Evolutionary conservation across 2,329 filamentous ascomycete genomes (phyloP).

Genomic region (Colletotrichum sp.): DNA sequence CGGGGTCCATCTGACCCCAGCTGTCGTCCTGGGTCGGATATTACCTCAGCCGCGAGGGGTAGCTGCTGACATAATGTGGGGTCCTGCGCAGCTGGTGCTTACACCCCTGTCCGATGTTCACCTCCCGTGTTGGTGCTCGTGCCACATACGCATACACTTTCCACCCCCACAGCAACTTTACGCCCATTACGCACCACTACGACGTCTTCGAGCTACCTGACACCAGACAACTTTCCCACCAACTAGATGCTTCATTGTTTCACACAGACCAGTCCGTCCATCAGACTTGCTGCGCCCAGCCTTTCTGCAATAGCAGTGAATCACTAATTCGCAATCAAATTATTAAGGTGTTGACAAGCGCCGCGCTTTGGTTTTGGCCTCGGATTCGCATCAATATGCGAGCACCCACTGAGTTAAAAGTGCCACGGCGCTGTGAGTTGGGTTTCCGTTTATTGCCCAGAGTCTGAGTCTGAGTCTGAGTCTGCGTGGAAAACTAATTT

Average conservation of each 20-base stretch:
- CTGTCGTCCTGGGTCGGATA: neutral
- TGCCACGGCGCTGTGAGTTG: neutral
- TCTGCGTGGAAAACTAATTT: neutral
- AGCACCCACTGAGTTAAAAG: neutral
- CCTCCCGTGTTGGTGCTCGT: neutral
- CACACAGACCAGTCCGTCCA: conserved; percentile 4
- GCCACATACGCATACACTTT: neutral
- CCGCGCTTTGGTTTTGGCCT: conserved; percentile 1
- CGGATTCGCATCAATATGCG: neutral
- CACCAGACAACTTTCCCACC: neutral
- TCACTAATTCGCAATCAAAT: neutral
- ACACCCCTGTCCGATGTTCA: neutral
- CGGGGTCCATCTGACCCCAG: neutral
- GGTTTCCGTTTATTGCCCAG: neutral
- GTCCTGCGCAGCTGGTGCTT: neutral
- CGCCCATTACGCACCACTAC: neutral
- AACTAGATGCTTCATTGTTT: neutral
- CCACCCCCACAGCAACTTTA: neutral
- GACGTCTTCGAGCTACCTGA: neutral
- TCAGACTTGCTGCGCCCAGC: neutral
- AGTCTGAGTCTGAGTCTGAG: neutral
- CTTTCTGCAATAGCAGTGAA: neutral
- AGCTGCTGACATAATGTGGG: neutral
- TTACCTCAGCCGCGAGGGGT: neutral
- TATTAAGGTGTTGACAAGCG: neutral